Percentiles rank a stretch among this genome's conserved stretches.
phyloP scores from a whole-genome alignment of 139 green algal species.

The Tetraselmis striata region DNA sequence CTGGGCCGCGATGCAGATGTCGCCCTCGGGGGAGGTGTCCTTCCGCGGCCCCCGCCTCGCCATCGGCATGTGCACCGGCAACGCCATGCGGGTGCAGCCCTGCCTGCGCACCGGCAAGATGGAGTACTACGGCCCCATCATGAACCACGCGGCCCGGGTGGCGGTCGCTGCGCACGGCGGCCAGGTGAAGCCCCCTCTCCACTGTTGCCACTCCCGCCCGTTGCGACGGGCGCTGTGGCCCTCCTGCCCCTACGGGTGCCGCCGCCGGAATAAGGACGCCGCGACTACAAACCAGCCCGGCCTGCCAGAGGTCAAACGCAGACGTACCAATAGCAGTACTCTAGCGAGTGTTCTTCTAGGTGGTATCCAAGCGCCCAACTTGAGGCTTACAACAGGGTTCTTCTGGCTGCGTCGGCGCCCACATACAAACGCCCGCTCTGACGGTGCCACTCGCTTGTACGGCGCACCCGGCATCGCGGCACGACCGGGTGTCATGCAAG shows the following conservation, averaged over 20 bases:
- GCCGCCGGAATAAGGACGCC: no score
- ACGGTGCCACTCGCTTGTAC: no score
- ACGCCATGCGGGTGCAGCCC: not conserved
- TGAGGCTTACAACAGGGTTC: not conserved
- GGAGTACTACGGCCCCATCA: conserved; percentile 7
- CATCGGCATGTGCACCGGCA: not conserved
- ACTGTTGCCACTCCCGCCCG: no score
- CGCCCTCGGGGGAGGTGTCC: not conserved
- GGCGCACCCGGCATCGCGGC: no score
- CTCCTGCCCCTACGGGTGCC: not conserved
- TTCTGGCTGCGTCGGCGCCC: no score
- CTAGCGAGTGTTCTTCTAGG: not conserved
- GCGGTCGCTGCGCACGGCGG: not conserved
- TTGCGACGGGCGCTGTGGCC: no score
- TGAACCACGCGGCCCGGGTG: conserved; percentile 1
- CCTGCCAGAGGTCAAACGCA: not conserved
- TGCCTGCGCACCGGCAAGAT: conserved; percentile 1
- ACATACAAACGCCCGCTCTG: no score
- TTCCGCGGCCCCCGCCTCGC: not conserved
- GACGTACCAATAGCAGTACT: not conserved
- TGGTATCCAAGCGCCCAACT: not conserved
- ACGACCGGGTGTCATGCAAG: not conserved
- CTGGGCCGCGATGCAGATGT: not conserved
- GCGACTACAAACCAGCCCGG: no score
- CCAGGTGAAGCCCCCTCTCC: not conserved